These are phyloP conservation scores for Chenopodium quinoa DNA, from an alignment of 148 eudicot genomes.

Conservation along the genomic window DNA sequence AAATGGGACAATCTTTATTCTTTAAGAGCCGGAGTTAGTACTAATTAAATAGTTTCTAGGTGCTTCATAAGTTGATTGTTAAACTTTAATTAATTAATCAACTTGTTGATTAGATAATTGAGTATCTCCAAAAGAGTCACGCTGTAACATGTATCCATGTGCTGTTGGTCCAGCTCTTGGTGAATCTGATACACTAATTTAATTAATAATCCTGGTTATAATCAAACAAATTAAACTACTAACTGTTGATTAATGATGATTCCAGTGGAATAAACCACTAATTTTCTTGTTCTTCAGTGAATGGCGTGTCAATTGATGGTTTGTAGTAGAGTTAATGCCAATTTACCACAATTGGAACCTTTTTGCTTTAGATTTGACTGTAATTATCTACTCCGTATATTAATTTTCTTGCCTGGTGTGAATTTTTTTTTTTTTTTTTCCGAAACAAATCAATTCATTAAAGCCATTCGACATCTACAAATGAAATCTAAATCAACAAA, in stretches of 20 bases:
- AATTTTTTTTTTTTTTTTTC: no score
- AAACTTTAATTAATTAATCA: neutral
- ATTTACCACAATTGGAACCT: neutral
- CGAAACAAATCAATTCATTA: no score
- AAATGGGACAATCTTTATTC: no score
- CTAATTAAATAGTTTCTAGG: neutral
- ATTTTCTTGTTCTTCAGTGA: neutral
- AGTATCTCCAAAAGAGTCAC: neutral
- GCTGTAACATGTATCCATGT: slow-evolving; percentile 9
- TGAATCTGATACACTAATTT: neutral
- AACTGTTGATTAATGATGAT: neutral
- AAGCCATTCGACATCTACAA: no score
- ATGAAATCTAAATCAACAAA: no score
- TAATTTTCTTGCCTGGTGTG: no score
- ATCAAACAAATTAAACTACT: neutral
- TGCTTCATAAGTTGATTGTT: neutral
- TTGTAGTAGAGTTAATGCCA: neutral
- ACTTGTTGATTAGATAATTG: neutral
- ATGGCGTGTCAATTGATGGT: neutral
- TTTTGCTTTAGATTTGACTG: no score
- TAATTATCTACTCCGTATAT: no score
- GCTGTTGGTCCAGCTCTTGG: neutral
- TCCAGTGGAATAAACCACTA: neutral
- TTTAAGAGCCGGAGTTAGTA: no score
- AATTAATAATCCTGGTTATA: neutral